phyloP scores from a whole-genome alignment of 345 rosid species.

The Melaleuca alternifolia region DNA sequence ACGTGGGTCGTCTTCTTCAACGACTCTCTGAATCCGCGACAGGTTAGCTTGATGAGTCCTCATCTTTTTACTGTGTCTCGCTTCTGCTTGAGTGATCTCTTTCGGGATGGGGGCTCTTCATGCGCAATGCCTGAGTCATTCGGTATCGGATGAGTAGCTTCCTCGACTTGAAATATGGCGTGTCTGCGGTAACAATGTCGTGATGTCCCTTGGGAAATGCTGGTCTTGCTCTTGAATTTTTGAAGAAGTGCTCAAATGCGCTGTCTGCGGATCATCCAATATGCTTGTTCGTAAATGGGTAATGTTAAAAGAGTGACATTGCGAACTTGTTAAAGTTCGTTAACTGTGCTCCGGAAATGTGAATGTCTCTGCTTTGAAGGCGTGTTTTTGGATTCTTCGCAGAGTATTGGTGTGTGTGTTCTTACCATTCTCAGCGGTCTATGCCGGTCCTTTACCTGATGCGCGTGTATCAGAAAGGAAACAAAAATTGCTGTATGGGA shows the following conservation, averaged over 20 bases:
- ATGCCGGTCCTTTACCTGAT: accelerated
- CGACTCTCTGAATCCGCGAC: neutral
- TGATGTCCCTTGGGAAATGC: neutral
- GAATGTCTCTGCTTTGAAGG: neutral
- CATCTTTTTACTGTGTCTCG: accelerated
- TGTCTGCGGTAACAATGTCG: accelerated
- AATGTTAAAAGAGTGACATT: neutral
- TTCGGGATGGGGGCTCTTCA: neutral
- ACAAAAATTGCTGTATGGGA: neutral
- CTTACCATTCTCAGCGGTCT: neutral
- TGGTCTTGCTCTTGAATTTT: neutral
- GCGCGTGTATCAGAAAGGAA: neutral
- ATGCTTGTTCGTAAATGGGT: neutral
- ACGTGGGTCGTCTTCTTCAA: neutral
- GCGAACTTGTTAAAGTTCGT: neutral
- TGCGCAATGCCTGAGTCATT: neutral
- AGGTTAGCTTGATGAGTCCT: neutral
- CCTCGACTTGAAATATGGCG: neutral
- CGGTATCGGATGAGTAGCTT: neutral
- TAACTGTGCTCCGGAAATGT: neutral
- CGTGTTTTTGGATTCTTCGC: neutral
- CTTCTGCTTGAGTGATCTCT: neutral
- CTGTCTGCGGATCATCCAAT: neutral
- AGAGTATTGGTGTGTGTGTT: neutral
- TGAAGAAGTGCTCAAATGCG: neutral